Evolutionary conservation across 2,329 filamentous ascomycete genomes (phyloP).

Genomic region (Tolypocladium cylindrosporum): DNA sequence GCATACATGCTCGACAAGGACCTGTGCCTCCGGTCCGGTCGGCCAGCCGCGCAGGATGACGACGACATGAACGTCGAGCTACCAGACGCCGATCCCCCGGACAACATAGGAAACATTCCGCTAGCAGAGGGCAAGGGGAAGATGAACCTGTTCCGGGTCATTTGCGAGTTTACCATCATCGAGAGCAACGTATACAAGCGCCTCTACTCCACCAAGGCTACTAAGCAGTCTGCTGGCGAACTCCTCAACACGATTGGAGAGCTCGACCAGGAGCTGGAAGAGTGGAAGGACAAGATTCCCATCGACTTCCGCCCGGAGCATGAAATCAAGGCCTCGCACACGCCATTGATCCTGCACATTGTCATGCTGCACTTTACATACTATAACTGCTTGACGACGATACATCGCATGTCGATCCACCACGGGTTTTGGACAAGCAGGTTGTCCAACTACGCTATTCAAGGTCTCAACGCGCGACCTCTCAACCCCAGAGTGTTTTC

Average conservation of each 20-base stretch:
- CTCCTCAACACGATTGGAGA: slow-evolving; percentile 92
- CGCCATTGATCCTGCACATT: slow-evolving; percentile 86
- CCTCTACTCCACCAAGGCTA: slow-evolving; percentile 85
- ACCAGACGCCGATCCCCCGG: slow-evolving; percentile 78
- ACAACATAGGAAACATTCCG: slow-evolving; percentile 92
- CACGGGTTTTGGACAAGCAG: slow-evolving; percentile 97
- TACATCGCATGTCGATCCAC: slow-evolving; percentile 96
- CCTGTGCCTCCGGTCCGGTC: slow-evolving; percentile 47
- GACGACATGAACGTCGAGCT: slow-evolving; percentile 90
- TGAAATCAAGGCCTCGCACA: slow-evolving; percentile 88
- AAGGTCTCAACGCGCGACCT: slow-evolving; percentile 82
- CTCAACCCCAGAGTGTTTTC: slow-evolving; percentile 92
- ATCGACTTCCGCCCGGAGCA: slow-evolving; percentile 95
- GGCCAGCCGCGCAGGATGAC: slow-evolving; percentile 52
- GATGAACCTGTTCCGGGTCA: slow-evolving; percentile 87
- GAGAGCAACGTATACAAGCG: slow-evolving; percentile 91
- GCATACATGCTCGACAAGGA: slow-evolving; percentile 58
- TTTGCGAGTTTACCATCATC: slow-evolving; percentile 86
- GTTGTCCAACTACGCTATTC: slow-evolving; percentile 87
- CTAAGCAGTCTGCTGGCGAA: slow-evolving; percentile 86
- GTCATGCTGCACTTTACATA: slow-evolving; percentile 94
- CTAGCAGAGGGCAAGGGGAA: slow-evolving; percentile 81
- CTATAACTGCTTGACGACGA: slow-evolving; percentile 95
- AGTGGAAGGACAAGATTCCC: slow-evolving; percentile 94
- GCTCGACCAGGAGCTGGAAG: slow-evolving; percentile 78